Evolutionary conservation across 495 filamentous ascomycete genomes (phyloP).

Genomic region (Tricharina praecox): DNA sequence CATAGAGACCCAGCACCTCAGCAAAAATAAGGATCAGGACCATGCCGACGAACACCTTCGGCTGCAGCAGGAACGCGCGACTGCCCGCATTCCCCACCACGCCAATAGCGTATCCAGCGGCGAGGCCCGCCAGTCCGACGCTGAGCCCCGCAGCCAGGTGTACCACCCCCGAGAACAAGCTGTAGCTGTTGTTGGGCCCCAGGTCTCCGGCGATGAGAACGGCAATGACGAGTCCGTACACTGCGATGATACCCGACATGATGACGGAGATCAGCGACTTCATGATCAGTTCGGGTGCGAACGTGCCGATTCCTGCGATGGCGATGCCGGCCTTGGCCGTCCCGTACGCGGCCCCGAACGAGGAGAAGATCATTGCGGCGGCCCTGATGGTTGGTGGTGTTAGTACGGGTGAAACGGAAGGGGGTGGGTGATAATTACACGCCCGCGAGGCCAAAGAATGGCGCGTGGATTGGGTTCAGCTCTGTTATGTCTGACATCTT

Average conservation of each 20-base stretch:
- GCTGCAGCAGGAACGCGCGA: conserved; percentile 87
- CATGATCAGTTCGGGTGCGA: conserved; percentile 92
- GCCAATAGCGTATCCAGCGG: conserved; percentile 95
- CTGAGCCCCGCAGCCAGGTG: conserved; percentile 82
- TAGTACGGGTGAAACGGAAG: neutral
- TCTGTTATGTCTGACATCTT: conserved; percentile 31
- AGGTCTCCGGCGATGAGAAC: conserved; percentile 84
- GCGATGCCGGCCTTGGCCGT: conserved; percentile 84
- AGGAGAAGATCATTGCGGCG: conserved; percentile 65
- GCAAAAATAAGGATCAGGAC: conserved; percentile 96
- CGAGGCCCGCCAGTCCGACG: conserved; percentile 78
- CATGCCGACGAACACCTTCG: conserved; percentile 93
- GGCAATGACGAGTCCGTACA: conserved; percentile 90
- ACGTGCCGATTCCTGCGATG: conserved; percentile 85
- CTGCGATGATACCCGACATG: conserved; percentile 98
- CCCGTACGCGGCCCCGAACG: conserved; percentile 83
- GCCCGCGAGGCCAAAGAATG: conserved; percentile 80
- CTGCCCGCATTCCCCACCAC: conserved; percentile 89
- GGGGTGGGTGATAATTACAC: conserved; percentile 32
- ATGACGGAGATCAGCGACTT: conserved; percentile 58
- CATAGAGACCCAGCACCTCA: conserved; percentile 92
- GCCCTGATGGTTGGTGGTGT: conserved; percentile 38
- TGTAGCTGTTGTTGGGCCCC: conserved; percentile 44
- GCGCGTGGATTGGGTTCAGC: conserved; percentile 73
- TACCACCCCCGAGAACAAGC: conserved; percentile 81